Evolutionary conservation across 306 rosid species (phyloP).

Genomic region (Cucurbita argyrosperma): DNA sequence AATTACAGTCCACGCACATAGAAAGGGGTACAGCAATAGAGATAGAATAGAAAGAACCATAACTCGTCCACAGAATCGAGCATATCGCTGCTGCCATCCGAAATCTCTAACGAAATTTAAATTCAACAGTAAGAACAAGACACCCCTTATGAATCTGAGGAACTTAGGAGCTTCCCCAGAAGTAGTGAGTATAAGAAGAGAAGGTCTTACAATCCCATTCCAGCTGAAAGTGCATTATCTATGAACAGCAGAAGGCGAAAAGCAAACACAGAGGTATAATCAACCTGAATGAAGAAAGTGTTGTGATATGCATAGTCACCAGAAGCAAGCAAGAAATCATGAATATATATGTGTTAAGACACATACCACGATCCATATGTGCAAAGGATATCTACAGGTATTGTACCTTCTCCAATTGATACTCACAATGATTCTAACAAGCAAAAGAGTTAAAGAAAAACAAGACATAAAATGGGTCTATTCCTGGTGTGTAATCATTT

Average conservation of each 20-base stretch:
- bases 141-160: not conserved
- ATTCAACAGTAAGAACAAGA: constrained; percentile 1
- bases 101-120: constrained; percentile 48
- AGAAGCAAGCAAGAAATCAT: not conserved
- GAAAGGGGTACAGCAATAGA: constrained; percentile 78
- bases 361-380: constrained; percentile 92
- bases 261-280: constrained; percentile 73
- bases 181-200: not conserved
- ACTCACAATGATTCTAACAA: constrained; percentile 62
- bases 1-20: constrained; percentile 88
- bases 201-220: constrained; percentile 97
- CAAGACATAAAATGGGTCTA: not conserved
- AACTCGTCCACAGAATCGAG: constrained; percentile 90
- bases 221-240: constrained; percentile 87
- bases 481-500: not conserved
- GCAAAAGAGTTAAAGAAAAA: constrained; percentile 6
- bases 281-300: constrained; percentile 45
- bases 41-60: constrained; percentile 72
- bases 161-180: not conserved
- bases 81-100: constrained; percentile 93
- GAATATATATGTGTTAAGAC: not conserved
- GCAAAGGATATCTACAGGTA: constrained; percentile 72
- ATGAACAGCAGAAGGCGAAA: constrained; percentile 90
- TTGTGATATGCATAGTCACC: not conserved
- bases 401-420: constrained; percentile 81